These are phyloP conservation scores for Diaporthe velutina DNA, from an alignment of 2,329 filamentous ascomycete species.

Conservation along the genomic window DNA sequence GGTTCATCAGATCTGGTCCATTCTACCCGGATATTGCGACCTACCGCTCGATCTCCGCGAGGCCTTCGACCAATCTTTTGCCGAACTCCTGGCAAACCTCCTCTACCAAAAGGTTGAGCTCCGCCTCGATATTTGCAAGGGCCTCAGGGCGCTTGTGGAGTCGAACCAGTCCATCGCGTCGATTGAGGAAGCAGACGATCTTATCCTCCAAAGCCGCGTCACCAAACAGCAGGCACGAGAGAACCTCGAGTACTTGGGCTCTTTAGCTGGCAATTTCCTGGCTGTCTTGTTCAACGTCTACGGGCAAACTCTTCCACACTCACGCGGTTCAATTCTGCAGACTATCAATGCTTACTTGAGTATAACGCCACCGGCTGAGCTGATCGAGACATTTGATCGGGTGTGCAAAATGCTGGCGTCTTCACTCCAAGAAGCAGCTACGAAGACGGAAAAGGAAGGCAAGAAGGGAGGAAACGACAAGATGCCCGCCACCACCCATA, in stretches of 20 bases:
- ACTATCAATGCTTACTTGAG: slow-evolving; percentile 96
- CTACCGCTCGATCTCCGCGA: slow-evolving; percentile 82
- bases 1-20: slow-evolving; percentile 95
- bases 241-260: slow-evolving; percentile 85
- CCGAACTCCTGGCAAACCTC: slow-evolving; percentile 90
- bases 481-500: slow-evolving; percentile 94
- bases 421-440: slow-evolving; percentile 69
- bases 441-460: slow-evolving; percentile 69
- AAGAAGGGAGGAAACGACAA: slow-evolving; percentile 75
- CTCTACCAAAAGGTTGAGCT: slow-evolving; percentile 93
- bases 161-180: slow-evolving; percentile 87
- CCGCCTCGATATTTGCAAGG: slow-evolving; percentile 87
- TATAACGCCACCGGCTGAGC: slow-evolving; percentile 82
- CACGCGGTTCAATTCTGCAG: slow-evolving; percentile 88
- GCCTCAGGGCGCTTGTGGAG: slow-evolving; percentile 87
- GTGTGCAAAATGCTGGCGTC: slow-evolving; percentile 87
- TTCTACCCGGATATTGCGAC: slow-evolving; percentile 94
- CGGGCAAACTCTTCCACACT: slow-evolving; percentile 93
- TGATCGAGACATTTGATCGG: slow-evolving; percentile 89
- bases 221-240: slow-evolving; percentile 80
- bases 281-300: slow-evolving; percentile 99
- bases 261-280: slow-evolving; percentile 87
- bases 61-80: slow-evolving; percentile 88
- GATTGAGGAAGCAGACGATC: slow-evolving; percentile 77
- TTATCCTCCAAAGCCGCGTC: slow-evolving; percentile 83